Evolutionary conservation across 352 stramenopile species (phyloP).

Genomic region (Globisporangium heterothallicum): DNA sequence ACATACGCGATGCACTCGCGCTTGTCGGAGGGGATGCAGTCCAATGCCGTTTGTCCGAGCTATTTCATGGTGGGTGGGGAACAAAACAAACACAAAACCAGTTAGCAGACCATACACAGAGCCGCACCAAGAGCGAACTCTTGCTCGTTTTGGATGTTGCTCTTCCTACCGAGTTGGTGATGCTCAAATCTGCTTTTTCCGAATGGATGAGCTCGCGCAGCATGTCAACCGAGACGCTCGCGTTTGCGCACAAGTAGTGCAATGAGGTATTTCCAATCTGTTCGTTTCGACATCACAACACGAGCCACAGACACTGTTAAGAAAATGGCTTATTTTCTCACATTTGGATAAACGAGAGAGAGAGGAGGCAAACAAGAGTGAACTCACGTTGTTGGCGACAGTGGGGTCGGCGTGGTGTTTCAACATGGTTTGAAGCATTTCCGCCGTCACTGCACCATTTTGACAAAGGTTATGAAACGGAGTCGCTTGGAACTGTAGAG

Average conservation of each 20-base stretch:
- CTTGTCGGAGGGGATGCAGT: slow-evolving; percentile 52
- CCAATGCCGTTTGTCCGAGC: slow-evolving; percentile 60
- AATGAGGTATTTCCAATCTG: slow-evolving; percentile 76
- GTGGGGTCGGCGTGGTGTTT: slow-evolving; percentile 66
- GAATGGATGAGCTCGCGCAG: slow-evolving; percentile 51
- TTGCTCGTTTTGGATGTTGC: too few species aligned
- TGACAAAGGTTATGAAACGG: slow-evolving; percentile 73
- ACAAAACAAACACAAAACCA: too few species aligned
- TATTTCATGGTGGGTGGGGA: too few species aligned
- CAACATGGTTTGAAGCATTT: slow-evolving; percentile 41
- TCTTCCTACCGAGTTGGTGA: slow-evolving; percentile 62
- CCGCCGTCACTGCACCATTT: slow-evolving; percentile 37
- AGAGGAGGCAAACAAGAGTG: neutral
- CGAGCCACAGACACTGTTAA: too few species aligned
- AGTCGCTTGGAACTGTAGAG: slow-evolving; percentile 60
- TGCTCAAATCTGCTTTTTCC: slow-evolving; percentile 58
- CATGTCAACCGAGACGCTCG: slow-evolving; percentile 44
- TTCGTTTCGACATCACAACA: neutral
- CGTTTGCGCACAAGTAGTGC: slow-evolving; percentile 73
- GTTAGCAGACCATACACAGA: too few species aligned
- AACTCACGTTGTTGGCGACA: slow-evolving; percentile 65
- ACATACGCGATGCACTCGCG: slow-evolving; percentile 53
- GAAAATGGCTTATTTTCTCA: too few species aligned
- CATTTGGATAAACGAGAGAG: too few species aligned
- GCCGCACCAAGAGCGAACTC: too few species aligned